A percentile compares a stretch with the other conserved stretches of the same genome.
These are phyloP conservation scores for Nakazawaea ernobii DNA, from an alignment of 805 yeast genomes.

Conservation along the genomic window DNA sequence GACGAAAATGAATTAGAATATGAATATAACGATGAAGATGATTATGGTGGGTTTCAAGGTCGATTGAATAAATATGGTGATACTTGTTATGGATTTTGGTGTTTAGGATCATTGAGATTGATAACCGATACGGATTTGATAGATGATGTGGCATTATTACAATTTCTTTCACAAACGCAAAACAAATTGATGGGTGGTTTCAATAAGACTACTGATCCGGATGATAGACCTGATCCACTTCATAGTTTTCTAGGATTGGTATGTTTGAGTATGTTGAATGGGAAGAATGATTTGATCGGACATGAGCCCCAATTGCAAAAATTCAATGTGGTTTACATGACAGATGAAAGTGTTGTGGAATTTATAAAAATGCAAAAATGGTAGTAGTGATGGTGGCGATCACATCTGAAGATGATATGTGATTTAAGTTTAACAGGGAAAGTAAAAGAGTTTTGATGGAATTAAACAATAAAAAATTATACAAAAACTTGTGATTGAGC, in stretches of 20 bases:
- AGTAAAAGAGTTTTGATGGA: too few relatives aligned
- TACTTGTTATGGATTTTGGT: slow-evolving; percentile 89
- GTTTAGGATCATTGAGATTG: slow-evolving; percentile 49
- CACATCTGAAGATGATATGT: too few relatives aligned
- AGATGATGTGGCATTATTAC: slow-evolving; percentile 27
- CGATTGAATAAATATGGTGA: slow-evolving; percentile 80
- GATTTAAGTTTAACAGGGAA: too few relatives aligned
- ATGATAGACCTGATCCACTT: slow-evolving; percentile 58
- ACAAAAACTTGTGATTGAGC: too few relatives aligned
- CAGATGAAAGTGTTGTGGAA: slow-evolving; percentile 17
- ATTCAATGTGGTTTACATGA: slow-evolving; percentile 26
- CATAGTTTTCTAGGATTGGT: slow-evolving; percentile 63
- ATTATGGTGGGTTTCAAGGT: slow-evolving; percentile 81
- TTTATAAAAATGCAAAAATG: slow-evolving; percentile 10
- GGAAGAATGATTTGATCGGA: slow-evolving; percentile 10
- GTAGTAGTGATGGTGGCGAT: too few relatives aligned
- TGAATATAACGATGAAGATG: slow-evolving; percentile 36
- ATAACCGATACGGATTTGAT: slow-evolving; percentile 29
- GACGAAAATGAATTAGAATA: slow-evolving; percentile 21
- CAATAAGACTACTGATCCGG: slow-evolving; percentile 50
- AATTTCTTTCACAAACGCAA: slow-evolving; percentile 53
- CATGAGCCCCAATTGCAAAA: slow-evolving; percentile 8
- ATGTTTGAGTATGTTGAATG: slow-evolving; percentile 35
- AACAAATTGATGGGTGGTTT: slow-evolving; percentile 70
- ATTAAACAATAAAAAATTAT: too few relatives aligned